Evolutionary conservation across 2,329 filamentous ascomycete genomes (phyloP).

Genomic region (Fusarium sp.): DNA sequence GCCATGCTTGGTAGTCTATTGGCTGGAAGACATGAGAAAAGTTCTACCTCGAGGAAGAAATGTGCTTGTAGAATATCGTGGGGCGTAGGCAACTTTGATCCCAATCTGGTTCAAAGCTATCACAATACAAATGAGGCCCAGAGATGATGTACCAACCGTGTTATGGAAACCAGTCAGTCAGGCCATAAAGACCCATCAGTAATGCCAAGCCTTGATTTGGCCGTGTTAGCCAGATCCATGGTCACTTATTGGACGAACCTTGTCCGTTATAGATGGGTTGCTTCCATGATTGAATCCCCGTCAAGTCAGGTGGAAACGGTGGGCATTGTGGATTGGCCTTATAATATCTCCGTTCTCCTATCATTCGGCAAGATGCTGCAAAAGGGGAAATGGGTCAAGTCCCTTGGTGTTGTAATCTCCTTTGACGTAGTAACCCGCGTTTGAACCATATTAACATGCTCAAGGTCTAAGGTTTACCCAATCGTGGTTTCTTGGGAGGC

Average conservation of each 20-base stretch:
- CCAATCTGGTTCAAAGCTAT: not conserved
- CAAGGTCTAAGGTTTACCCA: conserved; percentile 3
- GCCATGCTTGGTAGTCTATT: not conserved
- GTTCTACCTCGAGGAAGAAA: not conserved
- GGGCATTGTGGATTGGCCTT: conserved; percentile 26
- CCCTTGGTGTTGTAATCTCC: conserved; percentile 25
- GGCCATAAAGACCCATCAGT: conserved; percentile 15
- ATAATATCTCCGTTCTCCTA: conserved; percentile 19
- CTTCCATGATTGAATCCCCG: conserved; percentile 27
- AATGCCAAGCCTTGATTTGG: conserved; percentile 31
- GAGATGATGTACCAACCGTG: conserved; percentile 5
- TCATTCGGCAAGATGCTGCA: conserved; percentile 19
- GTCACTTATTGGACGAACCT: conserved; percentile 5
- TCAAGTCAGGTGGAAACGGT: conserved; percentile 43
- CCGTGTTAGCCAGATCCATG: conserved; percentile 16
- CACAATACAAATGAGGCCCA: not conserved
- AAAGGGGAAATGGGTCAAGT: conserved; percentile 24
- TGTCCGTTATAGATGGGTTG: conserved; percentile 25
- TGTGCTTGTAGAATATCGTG: not conserved
- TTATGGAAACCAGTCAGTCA: conserved; percentile 12
- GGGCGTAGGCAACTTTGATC: not conserved
- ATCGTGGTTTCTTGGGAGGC: conserved; percentile 23
- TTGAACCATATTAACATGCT: conserved; percentile 20
- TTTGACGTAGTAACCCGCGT: conserved; percentile 36
- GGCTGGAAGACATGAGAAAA: not conserved